Evolutionary conservation across 768 basidiomycete species (phyloP).

Genomic region (Hemileccinum impolitum): DNA sequence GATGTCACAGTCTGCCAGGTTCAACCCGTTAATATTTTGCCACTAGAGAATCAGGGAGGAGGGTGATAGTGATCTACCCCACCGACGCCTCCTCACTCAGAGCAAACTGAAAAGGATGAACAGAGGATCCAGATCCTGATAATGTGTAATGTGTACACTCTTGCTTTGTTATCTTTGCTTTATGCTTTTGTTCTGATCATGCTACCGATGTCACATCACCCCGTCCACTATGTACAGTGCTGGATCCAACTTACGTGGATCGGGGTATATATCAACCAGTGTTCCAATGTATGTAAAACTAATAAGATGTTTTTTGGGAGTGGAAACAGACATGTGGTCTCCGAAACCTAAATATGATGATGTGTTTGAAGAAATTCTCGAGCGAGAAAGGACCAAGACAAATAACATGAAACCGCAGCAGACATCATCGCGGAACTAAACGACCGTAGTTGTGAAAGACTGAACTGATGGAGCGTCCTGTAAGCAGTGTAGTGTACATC

Average conservation of each 20-base stretch:
- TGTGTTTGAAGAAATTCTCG: conserved; percentile 5
- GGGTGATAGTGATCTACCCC: conserved; percentile 17
- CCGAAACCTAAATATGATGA: conserved; percentile 3
- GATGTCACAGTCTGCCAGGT: neutral
- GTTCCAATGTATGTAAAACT: conserved; percentile 10
- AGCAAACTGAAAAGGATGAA: conserved; percentile 14
- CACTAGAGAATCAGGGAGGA: conserved; percentile 24
- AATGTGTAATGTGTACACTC: neutral
- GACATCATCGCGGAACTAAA: conserved; percentile 30
- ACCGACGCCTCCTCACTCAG: conserved; percentile 15
- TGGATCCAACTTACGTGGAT: conserved; percentile 6
- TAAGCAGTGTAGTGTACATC: neutral
- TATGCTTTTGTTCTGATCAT: conserved; percentile 1
- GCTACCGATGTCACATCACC: conserved; percentile 7
- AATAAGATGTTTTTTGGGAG: conserved; percentile 8
- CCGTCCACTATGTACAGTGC: neutral
- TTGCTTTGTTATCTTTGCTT: neutral
- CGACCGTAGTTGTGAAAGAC: conserved; percentile 30
- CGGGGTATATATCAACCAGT: conserved; percentile 17
- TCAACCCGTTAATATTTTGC: neutral
- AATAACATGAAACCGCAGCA: conserved; percentile 22
- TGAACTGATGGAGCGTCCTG: conserved; percentile 14
- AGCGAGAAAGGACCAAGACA: conserved; percentile 16
- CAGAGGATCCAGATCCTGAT: neutral
- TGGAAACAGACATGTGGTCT: conserved; percentile 8